Percentiles rank a stretch among this genome's conserved stretches.
Conservation (phyloP, 2,329 filamentous ascomycete genomes). For the Xylaria multiplex region DNA sequence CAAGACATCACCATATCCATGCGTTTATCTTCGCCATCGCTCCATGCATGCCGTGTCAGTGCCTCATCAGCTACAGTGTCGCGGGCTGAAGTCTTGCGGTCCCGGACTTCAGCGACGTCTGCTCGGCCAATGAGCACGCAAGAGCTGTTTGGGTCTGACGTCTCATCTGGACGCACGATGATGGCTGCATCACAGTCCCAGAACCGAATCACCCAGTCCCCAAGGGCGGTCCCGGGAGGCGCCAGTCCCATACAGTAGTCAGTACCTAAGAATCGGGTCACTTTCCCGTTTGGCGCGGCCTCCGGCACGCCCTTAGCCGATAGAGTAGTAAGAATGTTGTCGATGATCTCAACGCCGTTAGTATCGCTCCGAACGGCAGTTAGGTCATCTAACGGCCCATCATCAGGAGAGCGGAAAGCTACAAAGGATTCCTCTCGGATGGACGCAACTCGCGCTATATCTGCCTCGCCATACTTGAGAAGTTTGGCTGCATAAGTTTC, state of each 20-base stretch:
- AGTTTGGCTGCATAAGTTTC: slow-evolving; percentile 19
- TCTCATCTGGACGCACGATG: slow-evolving; percentile 5
- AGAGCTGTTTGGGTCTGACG: neutral
- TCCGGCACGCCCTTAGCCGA: neutral
- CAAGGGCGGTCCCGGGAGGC: slow-evolving; percentile 10
- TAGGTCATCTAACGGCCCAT: slow-evolving; percentile 13
- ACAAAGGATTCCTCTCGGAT: slow-evolving; percentile 11
- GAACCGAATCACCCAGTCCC: slow-evolving; percentile 30
- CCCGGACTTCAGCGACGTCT: slow-evolving; percentile 23
- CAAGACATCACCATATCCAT: slow-evolving; percentile 27
- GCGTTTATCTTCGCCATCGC: slow-evolving; percentile 1
- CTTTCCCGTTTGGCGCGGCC: neutral
- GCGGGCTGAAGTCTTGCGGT: slow-evolving; percentile 5
- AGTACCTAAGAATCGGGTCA: slow-evolving; percentile 18
- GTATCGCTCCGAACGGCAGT: neutral
- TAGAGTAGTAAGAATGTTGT: neutral
- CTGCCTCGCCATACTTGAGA: slow-evolving; percentile 19
- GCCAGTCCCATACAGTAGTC: slow-evolving; percentile 24
- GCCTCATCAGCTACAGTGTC: neutral
- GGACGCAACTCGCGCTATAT: slow-evolving; percentile 5
- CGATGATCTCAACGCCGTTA: neutral
- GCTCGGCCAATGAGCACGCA: slow-evolving; percentile 26
- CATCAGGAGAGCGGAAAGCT: slow-evolving; percentile 9
- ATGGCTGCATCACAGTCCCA: slow-evolving; percentile 29
- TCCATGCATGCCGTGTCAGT: neutral